Evolutionary conservation across 2,329 filamentous ascomycete genomes (phyloP), one percentile per base, ranked within the genome.

Genomic region (Aureobasidium sp.): DNA sequence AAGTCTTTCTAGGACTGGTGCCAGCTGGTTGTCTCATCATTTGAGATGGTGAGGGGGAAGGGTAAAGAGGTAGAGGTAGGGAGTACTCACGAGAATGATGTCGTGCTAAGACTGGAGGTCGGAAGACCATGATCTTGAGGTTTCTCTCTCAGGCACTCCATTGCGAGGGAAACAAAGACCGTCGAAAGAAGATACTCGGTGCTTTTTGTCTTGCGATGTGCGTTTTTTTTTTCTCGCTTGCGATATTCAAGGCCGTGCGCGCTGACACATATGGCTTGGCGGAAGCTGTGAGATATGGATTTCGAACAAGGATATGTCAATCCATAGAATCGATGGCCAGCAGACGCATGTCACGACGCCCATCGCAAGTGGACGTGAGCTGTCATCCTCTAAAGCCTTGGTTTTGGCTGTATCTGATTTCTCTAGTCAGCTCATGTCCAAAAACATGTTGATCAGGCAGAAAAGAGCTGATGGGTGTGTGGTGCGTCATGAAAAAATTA

Each of bases 1-100:
- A 82, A 83, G 76, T 82, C 80, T 79, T 73, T 81, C 78, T 85
- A 76, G 79, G 83, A 82, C 83, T 85, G 83, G 83, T 86, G 83
- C 83, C 83, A 86, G 83, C 83, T 79, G 75, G 54, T 58, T 58
- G 54, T 58, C 42, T 58, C 54, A 48, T 58, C 54, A 58, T 58
- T 27, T n/a, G 25, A 39, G 36, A 39, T 42, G 51, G 42, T 7
- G 41, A 9, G 13, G 21, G 32, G 14, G 8, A 21, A 21, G 21
- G 29, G 32, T 37, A 32, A 45, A 45, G 42, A 7, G 54, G 32
- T 13, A 44, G 10, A 11, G 16, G 5, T 5, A 21, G 16, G 3
- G 16, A 7, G 5, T 41, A 36, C 53, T 57, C 37, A 45, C 41
- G 30, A 21, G 21, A 21, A 21, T 32, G 37, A 44, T 30, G 37